These are phyloP conservation scores for Cryptococcus sp. DNA, from an alignment of 1,284 basidiomycete genomes.

Conservation along the genomic window DNA sequence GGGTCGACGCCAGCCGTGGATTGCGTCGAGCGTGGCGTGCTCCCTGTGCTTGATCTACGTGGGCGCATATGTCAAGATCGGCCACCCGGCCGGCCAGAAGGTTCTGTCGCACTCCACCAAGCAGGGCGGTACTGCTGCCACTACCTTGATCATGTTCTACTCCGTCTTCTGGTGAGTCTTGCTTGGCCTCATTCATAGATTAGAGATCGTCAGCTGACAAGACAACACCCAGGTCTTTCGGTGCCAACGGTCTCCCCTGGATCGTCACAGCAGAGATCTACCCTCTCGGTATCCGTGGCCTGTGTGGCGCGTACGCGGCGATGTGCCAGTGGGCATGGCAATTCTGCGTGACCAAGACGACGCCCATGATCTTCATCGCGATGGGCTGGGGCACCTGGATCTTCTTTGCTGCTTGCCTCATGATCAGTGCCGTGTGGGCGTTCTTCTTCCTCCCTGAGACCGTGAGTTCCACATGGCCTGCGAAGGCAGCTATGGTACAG, in stretches of 20 bases:
- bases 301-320: slow-evolving; percentile 21
- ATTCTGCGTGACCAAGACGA: slow-evolving; percentile 13
- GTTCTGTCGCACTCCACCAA: slow-evolving; percentile 16
- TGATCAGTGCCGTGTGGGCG: slow-evolving; percentile 13
- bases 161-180: slow-evolving; percentile 15
- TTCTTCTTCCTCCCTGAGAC: slow-evolving; percentile 18
- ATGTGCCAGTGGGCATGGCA: slow-evolving; percentile 27
- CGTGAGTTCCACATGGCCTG: neutral
- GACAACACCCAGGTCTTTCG: slow-evolving; percentile 7
- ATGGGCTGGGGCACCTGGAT: slow-evolving; percentile 31
- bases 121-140: slow-evolving; percentile 24
- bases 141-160: slow-evolving; percentile 36
- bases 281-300: slow-evolving; percentile 16
- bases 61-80: slow-evolving; percentile 30
- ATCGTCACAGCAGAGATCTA: slow-evolving; percentile 24
- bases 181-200: neutral
- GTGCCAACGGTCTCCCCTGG: slow-evolving; percentile 23
- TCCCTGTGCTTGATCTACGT: slow-evolving; percentile 30
- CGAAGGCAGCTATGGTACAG: neutral
- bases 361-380: slow-evolving; percentile 31
- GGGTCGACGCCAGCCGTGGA: slow-evolving; percentile 36
- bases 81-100: slow-evolving; percentile 11
- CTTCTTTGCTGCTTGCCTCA: slow-evolving; percentile 25
- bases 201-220: neutral
- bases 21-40: slow-evolving; percentile 22